Base-by-base conservation (phyloP, 202 grass and related monocot genomes). In the Panicum virgatum region DNA sequence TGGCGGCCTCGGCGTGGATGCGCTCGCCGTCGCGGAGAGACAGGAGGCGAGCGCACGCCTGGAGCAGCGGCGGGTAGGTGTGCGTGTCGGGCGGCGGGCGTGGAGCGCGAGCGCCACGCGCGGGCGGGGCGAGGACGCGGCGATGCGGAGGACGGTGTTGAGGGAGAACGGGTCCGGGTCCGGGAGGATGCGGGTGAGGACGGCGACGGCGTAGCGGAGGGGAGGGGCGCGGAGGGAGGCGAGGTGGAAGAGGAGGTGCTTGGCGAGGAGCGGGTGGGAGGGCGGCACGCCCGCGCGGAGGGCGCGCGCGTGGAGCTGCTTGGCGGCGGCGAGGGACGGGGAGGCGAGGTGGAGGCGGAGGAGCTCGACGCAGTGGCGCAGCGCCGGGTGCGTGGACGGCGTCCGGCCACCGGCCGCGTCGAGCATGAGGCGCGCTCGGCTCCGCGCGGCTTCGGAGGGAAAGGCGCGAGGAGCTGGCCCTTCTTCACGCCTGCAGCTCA, bases 101-200 rank as follows among this genome's bases (percentile, higher is more conserved):
- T 94, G 87, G 79, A 97, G 69, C 36, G 73, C 76, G 83, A 97
- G 91, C 15, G 91, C 94, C 13, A 85, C 22, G 79, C 67, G 16
- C 3, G 94, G 91, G 52, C 66, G 71, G 0, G 52, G 15, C 15
- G 89, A 94, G 47, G 80, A 79, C 11, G 94, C 91, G 62, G 87
- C 87, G 62, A 84, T 77, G 77, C 94, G 94, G 80, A 97, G 88
- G 57, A 92, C 86, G 26, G 91, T 97, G 80, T 97, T 97, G 85
- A 84, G 90, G 69, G 87, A 73, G 91, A 97, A 97, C 0, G 90
- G 82, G 27, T 82, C 73, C 4, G 91, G 85, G 62, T 2, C 1
- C 25, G 85, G 76, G 27, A 91, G 78, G 46, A 92, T 3, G 38
- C 85, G 51, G 22, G 91, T 77, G 73, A 97, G 87, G 19, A 97